A percentile compares a stretch with the other conserved stretches of the same genome.
These are phyloP conservation scores for Nephelium lappaceum DNA, from an alignment of 345 rosid genomes.

Conservation along the genomic window DNA sequence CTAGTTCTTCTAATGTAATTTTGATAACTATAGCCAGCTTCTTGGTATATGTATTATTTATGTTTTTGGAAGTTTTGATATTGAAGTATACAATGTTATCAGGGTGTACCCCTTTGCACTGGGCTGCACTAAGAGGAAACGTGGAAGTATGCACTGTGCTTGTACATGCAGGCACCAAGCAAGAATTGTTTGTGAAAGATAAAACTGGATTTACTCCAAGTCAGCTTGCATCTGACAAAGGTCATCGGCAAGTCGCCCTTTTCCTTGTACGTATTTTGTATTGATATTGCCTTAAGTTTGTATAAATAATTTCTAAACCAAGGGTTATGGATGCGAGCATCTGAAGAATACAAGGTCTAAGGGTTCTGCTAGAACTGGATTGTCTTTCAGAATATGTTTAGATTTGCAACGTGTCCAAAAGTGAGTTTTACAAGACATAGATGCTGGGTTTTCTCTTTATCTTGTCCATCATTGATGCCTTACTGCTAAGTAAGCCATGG, in stretches of 20 bases:
- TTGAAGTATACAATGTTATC: slow-evolving; percentile 23
- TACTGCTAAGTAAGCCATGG: neutral
- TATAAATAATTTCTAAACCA: slow-evolving; percentile 3
- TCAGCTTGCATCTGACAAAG: slow-evolving; percentile 90
- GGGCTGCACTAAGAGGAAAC: slow-evolving; percentile 86
- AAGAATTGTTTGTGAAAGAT: slow-evolving; percentile 73
- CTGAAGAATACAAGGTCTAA: slow-evolving; percentile 6
- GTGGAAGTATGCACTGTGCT: slow-evolving; percentile 80
- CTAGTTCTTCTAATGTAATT: neutral
- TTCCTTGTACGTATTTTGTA: slow-evolving; percentile 83
- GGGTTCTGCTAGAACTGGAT: slow-evolving; percentile 1
- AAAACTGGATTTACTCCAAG: slow-evolving; percentile 82
- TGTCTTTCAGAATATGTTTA: neutral
- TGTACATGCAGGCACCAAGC: slow-evolving; percentile 87
- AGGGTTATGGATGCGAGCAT: slow-evolving; percentile 9
- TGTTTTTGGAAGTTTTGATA: slow-evolving; percentile 8
- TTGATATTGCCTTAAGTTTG: slow-evolving; percentile 25
- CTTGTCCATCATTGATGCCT: neutral
- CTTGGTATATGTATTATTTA: slow-evolving; percentile 9
- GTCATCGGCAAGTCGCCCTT: slow-evolving; percentile 82
- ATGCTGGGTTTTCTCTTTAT: neutral
- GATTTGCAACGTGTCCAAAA: neutral
- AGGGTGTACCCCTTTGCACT: slow-evolving; percentile 98
- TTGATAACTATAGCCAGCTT: neutral
- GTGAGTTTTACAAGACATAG: neutral